Percentiles rank a stretch among this genome's conserved stretches.
phyloP scores from a whole-genome alignment of 148 eudicot species.

The Persicaria tinctoria region DNA sequence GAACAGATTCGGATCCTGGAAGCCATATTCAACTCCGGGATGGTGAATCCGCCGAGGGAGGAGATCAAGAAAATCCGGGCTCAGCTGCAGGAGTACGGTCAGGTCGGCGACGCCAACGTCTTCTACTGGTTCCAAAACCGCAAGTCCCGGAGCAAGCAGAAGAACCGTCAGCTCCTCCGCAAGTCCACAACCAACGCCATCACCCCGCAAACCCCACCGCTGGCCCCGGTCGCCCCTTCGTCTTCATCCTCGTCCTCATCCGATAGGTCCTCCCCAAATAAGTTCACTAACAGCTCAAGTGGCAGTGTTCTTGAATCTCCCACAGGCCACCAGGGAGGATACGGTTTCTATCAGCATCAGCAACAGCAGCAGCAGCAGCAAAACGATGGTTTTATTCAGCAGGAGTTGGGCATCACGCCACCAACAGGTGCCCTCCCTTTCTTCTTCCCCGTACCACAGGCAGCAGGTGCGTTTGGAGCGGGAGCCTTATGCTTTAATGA shows the following conservation, averaged over 20 bases:
- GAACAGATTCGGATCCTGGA: slow-evolving; percentile 91
- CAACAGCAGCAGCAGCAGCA: background rate
- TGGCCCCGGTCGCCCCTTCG: slow-evolving; percentile 16
- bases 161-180: slow-evolving; percentile 32
- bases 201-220: slow-evolving; percentile 18
- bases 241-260: slow-evolving; percentile 68
- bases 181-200: slow-evolving; percentile 21
- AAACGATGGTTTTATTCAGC: background rate
- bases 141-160: slow-evolving; percentile 83
- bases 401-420: background rate
- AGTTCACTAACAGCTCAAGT: background rate
- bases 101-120: slow-evolving; percentile 96
- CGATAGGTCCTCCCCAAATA: slow-evolving; percentile 49
- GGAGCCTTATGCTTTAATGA: slow-evolving; percentile 37
- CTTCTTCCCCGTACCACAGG: slow-evolving; percentile 43
- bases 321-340: too few relatives aligned
- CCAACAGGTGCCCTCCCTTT: slow-evolving; percentile 20
- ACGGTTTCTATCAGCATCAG: too few relatives aligned
- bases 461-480: slow-evolving; percentile 12
- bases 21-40: slow-evolving; percentile 88
- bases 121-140: slow-evolving; percentile 98
- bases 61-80: slow-evolving; percentile 76
- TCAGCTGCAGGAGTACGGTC: slow-evolving; percentile 83
- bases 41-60: slow-evolving; percentile 93
- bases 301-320: background rate